phyloP scores from a whole-genome alignment of 2,329 filamentous ascomycete species.

The Lomentospora prolificans region DNA sequence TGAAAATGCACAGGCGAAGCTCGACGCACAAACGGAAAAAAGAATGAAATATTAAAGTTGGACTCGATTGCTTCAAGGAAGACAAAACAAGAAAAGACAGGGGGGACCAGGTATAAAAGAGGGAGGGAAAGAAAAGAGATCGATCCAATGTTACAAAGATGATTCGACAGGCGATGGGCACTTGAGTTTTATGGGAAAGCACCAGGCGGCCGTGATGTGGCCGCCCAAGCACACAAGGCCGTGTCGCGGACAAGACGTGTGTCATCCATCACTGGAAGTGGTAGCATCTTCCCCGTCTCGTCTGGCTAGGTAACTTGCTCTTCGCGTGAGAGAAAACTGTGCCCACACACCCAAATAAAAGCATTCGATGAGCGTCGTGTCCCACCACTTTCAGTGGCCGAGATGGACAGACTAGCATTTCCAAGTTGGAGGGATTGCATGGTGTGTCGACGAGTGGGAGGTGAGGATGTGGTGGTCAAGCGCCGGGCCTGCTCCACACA shows the following conservation, averaged over 20 bases:
- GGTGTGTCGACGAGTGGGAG: neutral
- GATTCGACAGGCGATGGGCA: neutral
- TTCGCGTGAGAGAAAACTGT: neutral
- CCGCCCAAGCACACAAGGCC: neutral
- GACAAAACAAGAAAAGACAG: neutral
- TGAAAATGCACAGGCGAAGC: neutral
- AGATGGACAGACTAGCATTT: neutral
- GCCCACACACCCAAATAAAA: neutral
- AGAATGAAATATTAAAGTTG: neutral
- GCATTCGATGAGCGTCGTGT: neutral
- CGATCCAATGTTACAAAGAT: neutral
- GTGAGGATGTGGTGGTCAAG: constrained; percentile 3
- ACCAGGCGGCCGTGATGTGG: neutral
- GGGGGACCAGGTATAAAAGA: neutral
- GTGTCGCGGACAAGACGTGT: neutral
- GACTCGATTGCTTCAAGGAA: neutral
- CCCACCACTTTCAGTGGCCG: neutral
- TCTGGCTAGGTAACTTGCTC: neutral
- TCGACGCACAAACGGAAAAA: neutral
- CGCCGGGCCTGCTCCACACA: constrained; percentile 14
- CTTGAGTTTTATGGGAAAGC: neutral
- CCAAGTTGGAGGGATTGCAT: constrained; percentile 1
- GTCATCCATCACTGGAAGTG: neutral
- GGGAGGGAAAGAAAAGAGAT: neutral
- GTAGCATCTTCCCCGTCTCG: neutral